Evolutionary conservation across 768 basidiomycete genomes (phyloP), one percentile per base, ranked within the genome.

Genomic region (Tylopilus sp.): DNA sequence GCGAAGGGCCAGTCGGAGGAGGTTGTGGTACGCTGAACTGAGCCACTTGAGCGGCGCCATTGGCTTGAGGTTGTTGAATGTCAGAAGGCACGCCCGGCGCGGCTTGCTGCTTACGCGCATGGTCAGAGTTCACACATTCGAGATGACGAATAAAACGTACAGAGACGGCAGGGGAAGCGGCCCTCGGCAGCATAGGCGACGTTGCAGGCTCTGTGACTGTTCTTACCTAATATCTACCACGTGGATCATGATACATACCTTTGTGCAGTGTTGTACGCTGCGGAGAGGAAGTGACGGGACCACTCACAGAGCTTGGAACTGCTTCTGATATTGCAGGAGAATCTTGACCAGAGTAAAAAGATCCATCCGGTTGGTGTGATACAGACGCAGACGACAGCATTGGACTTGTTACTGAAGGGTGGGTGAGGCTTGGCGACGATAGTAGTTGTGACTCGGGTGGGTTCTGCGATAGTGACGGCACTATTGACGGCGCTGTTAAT

Each of bases 371-470:
- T 46, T 83, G 83, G 50, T 85, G 84, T 13, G 80, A 79, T 42
- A 65, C 72, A 43, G 79, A 79, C 28, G 88, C 86, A 22, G 80
- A 89, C 17, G 89, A 91, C 47, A 91, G 60, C 74, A 90, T 83
- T 0, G 89, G 89, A 57, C 89, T 92, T 50, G 87, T 86, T 44
- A 86, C 75, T 6, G 90, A 91, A 35, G 81, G 85, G 69, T 91
- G 88, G n/a, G 90, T 91, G 48, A 91, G 71, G 64, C 89, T 92
- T 25, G 90, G 89, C 9, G 90, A 91, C 0, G 87, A 82, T 12
- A 82, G 70, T 22, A 71, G 22, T 33, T 69, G 64, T 35, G 73
- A 70, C 13, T 77, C 76, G 35, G 60, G 48, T 38, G 63, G 35
- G 47, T 59, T 61, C 21, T 73, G 68, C 15, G 69, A 69, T 36